A percentile compares a stretch with the other conserved stretches of the same genome.
phyloP scores from a whole-genome alignment of 2,329 filamentous ascomycete genomes.

The Aspergillus fumigatus region DNA sequence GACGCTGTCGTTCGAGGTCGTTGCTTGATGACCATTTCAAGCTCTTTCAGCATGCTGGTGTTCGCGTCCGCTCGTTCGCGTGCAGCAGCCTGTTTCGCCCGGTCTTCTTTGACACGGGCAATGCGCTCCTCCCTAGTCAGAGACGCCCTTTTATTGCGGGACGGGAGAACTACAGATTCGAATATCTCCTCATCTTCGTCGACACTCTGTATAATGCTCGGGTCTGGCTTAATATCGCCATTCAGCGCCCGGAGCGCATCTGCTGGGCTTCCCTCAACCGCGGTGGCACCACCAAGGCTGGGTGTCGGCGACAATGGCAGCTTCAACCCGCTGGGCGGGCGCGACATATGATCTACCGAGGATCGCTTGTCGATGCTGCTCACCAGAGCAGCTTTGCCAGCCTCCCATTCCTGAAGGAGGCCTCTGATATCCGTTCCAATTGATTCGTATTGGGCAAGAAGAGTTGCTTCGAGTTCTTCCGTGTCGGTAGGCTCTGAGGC shows the following conservation, averaged over 20 bases:
- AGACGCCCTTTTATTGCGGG: conserved; percentile 59
- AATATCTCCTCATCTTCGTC: conserved; percentile 71
- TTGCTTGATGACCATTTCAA: conserved; percentile 80
- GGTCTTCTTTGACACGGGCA: conserved; percentile 80
- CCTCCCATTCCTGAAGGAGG: conserved; percentile 79
- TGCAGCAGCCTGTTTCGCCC: conserved; percentile 65
- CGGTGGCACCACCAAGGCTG: conserved; percentile 43
- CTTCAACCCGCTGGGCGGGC: conserved; percentile 44
- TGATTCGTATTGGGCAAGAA: conserved; percentile 89
- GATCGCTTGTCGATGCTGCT: conserved; percentile 78
- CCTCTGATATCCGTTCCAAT: conserved; percentile 82
- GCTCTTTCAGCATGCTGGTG: conserved; percentile 83
- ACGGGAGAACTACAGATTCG: conserved; percentile 77
- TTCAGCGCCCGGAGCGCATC: conserved; percentile 75
- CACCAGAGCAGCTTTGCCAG: conserved; percentile 76
- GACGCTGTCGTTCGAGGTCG: conserved; percentile 40
- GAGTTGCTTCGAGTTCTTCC: conserved; percentile 68
- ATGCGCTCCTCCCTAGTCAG: conserved; percentile 85
- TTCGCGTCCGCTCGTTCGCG: conserved; percentile 75
- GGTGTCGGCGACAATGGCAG: conserved; percentile 43
- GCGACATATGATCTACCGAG: conserved; percentile 53
- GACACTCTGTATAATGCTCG: conserved; percentile 23
- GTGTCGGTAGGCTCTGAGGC: conserved; percentile 66
- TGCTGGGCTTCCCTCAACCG: conserved; percentile 54
- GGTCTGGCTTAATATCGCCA: conserved; percentile 54